phyloP scores from a whole-genome alignment of 192 early-diverging fungal species.

The Helicostylum pulchrum region DNA sequence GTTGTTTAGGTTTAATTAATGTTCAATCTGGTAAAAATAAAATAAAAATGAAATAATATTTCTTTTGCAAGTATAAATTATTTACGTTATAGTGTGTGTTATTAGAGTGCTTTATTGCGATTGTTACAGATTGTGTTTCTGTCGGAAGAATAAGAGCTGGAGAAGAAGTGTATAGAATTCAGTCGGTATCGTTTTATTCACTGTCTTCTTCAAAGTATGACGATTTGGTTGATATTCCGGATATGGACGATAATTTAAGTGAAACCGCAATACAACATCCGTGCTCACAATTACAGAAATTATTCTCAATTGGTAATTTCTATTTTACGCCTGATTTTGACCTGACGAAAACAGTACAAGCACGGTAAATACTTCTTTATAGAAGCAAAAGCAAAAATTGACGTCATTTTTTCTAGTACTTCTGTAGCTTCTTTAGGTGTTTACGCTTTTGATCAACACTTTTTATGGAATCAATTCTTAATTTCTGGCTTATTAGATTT shows the following conservation, averaged over 20 bases:
- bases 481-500: conserved; percentile 77
- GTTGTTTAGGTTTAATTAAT: conserved; percentile 53
- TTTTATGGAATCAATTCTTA: conserved; percentile 91
- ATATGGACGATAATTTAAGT: conserved; percentile 40
- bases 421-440: conserved; percentile 48
- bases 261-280: conserved; percentile 61
- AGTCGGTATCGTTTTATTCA: conserved; percentile 74
- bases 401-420: conserved; percentile 30
- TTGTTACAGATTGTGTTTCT: conserved; percentile 62
- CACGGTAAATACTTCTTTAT: conserved; percentile 43
- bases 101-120: conserved; percentile 64
- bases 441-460: conserved; percentile 62
- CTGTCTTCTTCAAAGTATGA: conserved; percentile 74
- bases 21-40: conserved; percentile 44
- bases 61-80: neutral
- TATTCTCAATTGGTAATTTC: conserved; percentile 85
- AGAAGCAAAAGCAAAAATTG: conserved; percentile 2
- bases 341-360: conserved; percentile 77
- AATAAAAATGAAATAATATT: neutral
- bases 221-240: conserved; percentile 39
- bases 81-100: conserved; percentile 11
- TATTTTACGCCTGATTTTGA: conserved; percentile 91
- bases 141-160: conserved; percentile 59
- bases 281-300: conserved; percentile 68
- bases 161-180: conserved; percentile 67